A percentile compares a stretch with the other conserved stretches of the same genome.
phyloP scores from a whole-genome alignment of 2,329 filamentous ascomycete genomes.

The Emergomyces orientalis region DNA sequence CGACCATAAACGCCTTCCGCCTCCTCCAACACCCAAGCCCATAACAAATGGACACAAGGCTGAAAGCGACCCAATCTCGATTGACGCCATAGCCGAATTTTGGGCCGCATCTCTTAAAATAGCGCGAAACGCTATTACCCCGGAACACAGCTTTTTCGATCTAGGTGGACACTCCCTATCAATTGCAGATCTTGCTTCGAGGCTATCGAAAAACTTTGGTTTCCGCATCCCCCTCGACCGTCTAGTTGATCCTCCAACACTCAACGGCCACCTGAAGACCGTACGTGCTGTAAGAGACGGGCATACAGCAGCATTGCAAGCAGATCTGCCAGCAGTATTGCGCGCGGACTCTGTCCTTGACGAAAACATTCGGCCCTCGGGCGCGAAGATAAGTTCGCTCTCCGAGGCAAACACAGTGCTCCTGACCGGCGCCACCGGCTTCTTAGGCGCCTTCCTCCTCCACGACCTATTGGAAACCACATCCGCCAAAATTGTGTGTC shows the following conservation, averaged over 20 bases:
- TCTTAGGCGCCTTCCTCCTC: conserved; percentile 65
- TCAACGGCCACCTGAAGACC: conserved; percentile 62
- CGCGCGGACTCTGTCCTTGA: conserved; percentile 58
- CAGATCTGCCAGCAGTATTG: conserved; percentile 61
- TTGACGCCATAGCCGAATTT: conserved; percentile 58
- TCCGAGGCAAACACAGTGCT: conserved; percentile 60
- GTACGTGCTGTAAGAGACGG: conserved; percentile 63
- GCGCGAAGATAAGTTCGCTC: conserved; percentile 48
- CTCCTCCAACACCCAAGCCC: conserved; percentile 47
- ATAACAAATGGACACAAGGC: conserved; percentile 37
- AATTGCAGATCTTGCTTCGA: conserved; percentile 66
- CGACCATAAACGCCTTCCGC: conserved; percentile 61
- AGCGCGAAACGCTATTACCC: conserved; percentile 52
- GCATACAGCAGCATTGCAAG: conserved; percentile 64
- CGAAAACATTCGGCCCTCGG: conserved; percentile 55
- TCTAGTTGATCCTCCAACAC: conserved; percentile 61
- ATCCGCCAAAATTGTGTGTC: conserved; percentile 59
- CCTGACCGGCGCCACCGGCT: conserved; percentile 66
- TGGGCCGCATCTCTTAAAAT: conserved; percentile 64
- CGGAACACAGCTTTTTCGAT: conserved; percentile 71
- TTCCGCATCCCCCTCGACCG: conserved; percentile 63
- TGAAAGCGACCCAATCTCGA: conserved; percentile 54
- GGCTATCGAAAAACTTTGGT: conserved; percentile 59
- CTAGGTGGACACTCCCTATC: conserved; percentile 69
- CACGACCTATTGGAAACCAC: conserved; percentile 59